phyloP scores from a whole-genome alignment of 2,329 filamentous ascomycete species.

The Emergomyces orientalis region DNA sequence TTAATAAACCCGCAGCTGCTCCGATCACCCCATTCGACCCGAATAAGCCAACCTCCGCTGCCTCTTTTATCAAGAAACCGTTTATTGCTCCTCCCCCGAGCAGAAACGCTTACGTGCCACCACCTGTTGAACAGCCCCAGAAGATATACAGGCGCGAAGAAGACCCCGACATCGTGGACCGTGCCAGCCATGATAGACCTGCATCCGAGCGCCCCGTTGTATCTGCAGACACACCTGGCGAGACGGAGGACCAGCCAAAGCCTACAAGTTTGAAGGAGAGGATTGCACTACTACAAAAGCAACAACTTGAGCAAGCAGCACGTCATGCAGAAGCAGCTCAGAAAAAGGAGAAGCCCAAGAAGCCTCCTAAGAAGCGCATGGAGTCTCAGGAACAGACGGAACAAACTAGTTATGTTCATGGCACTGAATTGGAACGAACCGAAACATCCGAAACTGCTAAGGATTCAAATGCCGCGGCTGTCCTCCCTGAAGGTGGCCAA shows the following conservation, averaged over 20 bases:
- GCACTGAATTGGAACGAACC: slow-evolving; percentile 22
- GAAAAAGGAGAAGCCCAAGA: slow-evolving; percentile 84
- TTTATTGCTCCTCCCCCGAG: slow-evolving; percentile 94
- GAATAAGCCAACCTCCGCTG: slow-evolving; percentile 47
- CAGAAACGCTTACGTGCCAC: slow-evolving; percentile 80
- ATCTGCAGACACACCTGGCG: slow-evolving; percentile 30
- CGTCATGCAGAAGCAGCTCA: slow-evolving; percentile 66
- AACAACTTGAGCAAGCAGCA: slow-evolving; percentile 81
- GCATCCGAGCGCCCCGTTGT: slow-evolving; percentile 5
- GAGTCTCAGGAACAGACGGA: slow-evolving; percentile 34
- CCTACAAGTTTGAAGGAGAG: slow-evolving; percentile 89
- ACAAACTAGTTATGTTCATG: slow-evolving; percentile 19
- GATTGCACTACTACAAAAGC: slow-evolving; percentile 86
- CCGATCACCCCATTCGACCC: slow-evolving; percentile 89
- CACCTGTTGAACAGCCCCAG: slow-evolving; percentile 58
- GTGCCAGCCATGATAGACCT: slow-evolving; percentile 13
- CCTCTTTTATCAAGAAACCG: slow-evolving; percentile 85
- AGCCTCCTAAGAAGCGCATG: slow-evolving; percentile 56
- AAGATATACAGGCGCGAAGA: slow-evolving; percentile 82
- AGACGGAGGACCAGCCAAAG: slow-evolving; percentile 68
- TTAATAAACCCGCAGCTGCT: slow-evolving; percentile 80
- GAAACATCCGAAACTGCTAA: slow-evolving; percentile 28
- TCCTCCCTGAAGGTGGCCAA: slow-evolving; percentile 18
- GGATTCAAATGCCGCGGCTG: slow-evolving; percentile 29
- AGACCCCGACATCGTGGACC: slow-evolving; percentile 50